These are phyloP conservation scores for Hypoxylon sp. DNA, from an alignment of 2,329 filamentous ascomycete genomes.

Conservation along the genomic window DNA sequence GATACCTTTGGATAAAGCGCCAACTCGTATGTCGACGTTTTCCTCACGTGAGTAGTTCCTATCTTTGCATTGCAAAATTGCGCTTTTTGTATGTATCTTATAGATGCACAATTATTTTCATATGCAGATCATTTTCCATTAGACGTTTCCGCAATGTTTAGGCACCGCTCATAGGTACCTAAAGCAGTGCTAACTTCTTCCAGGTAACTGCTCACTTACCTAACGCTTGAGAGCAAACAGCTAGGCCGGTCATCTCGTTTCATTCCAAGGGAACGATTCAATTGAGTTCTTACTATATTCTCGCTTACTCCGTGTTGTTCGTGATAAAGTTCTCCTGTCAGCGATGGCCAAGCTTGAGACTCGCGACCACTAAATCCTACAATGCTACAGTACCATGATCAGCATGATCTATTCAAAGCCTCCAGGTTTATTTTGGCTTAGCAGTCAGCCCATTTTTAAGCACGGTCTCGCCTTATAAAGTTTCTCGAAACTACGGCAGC, in stretches of 20 bases:
- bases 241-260: no score
- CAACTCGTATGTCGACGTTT: not conserved
- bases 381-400: not conserved
- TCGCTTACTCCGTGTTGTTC: not conserved
- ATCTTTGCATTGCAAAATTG: no score
- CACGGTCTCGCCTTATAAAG: not conserved
- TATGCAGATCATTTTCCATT: not conserved
- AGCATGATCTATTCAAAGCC: not conserved
- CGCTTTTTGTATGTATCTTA: not conserved
- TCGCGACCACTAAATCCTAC: not conserved
- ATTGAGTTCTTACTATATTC: not conserved
- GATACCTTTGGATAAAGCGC: not conserved
- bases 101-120: not conserved
- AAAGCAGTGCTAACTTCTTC: not conserved
- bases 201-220: not conserved
- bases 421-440: not conserved
- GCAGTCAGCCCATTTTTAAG: not conserved
- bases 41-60: not conserved
- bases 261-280: not conserved
- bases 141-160: not conserved
- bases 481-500: not conserved
- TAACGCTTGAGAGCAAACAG: no score
- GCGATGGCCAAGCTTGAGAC: not conserved
- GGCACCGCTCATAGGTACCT: no score
- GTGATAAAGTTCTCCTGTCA: not conserved